Evolutionary conservation across 192 early-diverging fungal species (phyloP).

Genomic region (Phycomyces blakesleeanus): DNA sequence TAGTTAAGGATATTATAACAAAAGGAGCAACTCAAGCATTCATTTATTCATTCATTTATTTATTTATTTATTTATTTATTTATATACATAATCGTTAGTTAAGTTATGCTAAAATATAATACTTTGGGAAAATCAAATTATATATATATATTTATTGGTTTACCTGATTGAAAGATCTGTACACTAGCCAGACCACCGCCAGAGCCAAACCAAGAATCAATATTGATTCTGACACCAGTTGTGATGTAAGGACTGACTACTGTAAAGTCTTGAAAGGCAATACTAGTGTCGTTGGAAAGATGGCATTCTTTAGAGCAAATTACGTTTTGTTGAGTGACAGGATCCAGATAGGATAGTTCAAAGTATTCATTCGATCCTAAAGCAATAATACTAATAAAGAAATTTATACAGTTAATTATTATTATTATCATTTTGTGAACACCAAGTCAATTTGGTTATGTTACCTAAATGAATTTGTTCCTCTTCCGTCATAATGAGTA

Average conservation of each 20-base stretch:
- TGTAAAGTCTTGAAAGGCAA: conserved; percentile 43
- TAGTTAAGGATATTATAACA: too few relatives aligned
- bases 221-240: conserved; percentile 52
- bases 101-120: neutral
- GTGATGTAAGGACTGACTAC: conserved; percentile 38
- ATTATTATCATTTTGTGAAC: neutral
- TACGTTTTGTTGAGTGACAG: conserved; percentile 36
- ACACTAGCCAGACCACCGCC: conserved; percentile 30
- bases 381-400: conserved; percentile 60
- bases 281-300: conserved; percentile 31
- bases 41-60: too few relatives aligned
- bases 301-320: conserved; percentile 38
- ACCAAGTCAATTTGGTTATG: neutral
- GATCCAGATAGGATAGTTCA: conserved; percentile 63
- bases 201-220: conserved; percentile 33
- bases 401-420: too few relatives aligned
- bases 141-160: too few relatives aligned
- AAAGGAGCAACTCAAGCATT: too few relatives aligned
- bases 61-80: neutral
- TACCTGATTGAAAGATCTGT: conserved; percentile 35
- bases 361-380: conserved; percentile 50
- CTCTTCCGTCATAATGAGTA: conserved; percentile 48
- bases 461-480: conserved; percentile 60
- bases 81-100: conserved; percentile 2
- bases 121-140: too few relatives aligned